phyloP scores from a whole-genome alignment of 2,329 filamentous ascomycete species.

The Aureobasidium sp. region DNA sequence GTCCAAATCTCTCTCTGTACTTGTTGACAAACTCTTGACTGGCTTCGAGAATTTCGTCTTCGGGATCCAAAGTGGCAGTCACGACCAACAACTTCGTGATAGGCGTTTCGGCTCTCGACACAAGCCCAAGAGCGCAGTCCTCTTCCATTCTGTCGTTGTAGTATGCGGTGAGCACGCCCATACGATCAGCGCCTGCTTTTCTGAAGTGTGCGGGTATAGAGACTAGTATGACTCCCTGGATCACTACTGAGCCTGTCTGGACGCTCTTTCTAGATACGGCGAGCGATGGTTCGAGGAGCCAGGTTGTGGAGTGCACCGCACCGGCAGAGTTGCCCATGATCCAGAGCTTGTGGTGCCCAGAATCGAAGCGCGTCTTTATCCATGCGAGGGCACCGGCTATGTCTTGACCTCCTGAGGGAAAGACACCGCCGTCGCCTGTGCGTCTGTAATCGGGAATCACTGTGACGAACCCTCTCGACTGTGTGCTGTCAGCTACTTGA shows the following conservation, averaged over 20 bases:
- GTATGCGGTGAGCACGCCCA: constrained; percentile 19
- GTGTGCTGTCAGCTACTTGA: constrained; percentile 11
- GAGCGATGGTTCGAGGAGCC: constrained; percentile 27
- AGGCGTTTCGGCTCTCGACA: background rate
- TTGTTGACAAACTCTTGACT: constrained; percentile 22
- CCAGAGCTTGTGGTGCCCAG: constrained; percentile 29
- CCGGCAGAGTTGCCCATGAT: constrained; percentile 38
- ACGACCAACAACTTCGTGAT: constrained; percentile 20
- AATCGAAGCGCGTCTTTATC: constrained; percentile 22
- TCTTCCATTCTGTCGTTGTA: constrained; percentile 19
- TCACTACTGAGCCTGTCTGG: constrained; percentile 12
- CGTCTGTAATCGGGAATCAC: constrained; percentile 36
- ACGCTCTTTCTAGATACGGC: constrained; percentile 19
- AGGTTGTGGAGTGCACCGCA: constrained; percentile 34
- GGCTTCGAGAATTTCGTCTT: constrained; percentile 22
- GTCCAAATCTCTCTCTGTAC: constrained; percentile 19
- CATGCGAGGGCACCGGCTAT: constrained; percentile 32
- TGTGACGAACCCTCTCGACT: constrained; percentile 19
- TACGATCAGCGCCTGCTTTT: constrained; percentile 15
- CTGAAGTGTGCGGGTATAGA: constrained; percentile 24
- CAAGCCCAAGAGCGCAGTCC: constrained; percentile 21
- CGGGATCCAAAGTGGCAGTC: constrained; percentile 24
- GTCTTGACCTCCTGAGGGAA: constrained; percentile 38
- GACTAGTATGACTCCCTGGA: constrained; percentile 23
- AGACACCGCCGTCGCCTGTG: constrained; percentile 33